These are phyloP conservation scores for Debaryomyces robertsiae DNA, from an alignment of 1,139 yeast species.

Conservation along the genomic window DNA sequence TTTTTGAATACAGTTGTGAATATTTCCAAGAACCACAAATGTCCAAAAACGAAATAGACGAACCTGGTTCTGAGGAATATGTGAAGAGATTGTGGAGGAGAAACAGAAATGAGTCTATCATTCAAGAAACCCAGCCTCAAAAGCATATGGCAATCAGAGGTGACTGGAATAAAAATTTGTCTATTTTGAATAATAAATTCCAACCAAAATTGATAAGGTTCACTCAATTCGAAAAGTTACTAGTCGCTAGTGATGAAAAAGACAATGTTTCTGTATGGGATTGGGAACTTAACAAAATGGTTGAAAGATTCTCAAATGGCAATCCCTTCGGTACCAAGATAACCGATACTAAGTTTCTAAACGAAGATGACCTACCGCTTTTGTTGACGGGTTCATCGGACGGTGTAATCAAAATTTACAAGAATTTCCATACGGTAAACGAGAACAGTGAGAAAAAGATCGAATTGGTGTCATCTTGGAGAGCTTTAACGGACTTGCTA, in stretches of 20 bases:
- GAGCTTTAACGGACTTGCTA: conserved; percentile 84
- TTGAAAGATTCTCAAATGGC: conserved; percentile 76
- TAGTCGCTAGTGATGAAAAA: conserved; percentile 81
- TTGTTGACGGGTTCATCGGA: conserved; percentile 89
- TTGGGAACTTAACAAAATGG: conserved; percentile 63
- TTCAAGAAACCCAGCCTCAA: conserved; percentile 87
- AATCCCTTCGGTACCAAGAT: conserved; percentile 88
- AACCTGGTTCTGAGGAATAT: conserved; percentile 89
- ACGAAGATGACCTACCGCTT: conserved; percentile 89
- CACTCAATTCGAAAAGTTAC: conserved; percentile 86
- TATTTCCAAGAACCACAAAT: conserved; percentile 97
- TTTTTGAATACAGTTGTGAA: conserved; percentile 86
- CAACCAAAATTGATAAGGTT: conserved; percentile 81
- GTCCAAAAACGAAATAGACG: conserved; percentile 83
- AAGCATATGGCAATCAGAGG: conserved; percentile 83
- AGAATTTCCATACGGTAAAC: conserved; percentile 64
- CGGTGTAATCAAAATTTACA: conserved; percentile 86
- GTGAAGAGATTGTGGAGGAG: conserved; percentile 86
- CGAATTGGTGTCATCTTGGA: conserved; percentile 84
- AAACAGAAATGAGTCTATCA: conserved; percentile 82
- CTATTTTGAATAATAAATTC: conserved; percentile 67
- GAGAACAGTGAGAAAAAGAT: conserved; percentile 33
- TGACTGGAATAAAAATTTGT: conserved; percentile 75
- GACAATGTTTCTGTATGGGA: conserved; percentile 89
- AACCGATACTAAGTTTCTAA: conserved; percentile 81